Evolutionary conservation across 768 basidiomycete genomes (phyloP), one percentile per base, ranked within the genome.

Genomic region (Xanthoconium purpureum): DNA sequence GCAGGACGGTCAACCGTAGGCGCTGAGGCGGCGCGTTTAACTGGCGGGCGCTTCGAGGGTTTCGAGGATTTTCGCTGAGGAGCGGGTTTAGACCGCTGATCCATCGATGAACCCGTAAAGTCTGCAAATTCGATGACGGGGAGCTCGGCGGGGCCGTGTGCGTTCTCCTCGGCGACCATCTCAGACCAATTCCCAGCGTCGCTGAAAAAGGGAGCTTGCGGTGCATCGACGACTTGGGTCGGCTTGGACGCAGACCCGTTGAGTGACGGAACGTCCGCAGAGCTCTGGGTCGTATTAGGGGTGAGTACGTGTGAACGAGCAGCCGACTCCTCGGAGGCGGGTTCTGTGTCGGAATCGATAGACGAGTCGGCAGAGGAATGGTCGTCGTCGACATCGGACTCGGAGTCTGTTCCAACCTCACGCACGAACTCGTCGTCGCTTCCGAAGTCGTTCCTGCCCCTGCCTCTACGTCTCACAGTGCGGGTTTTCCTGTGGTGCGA

Each of bases 41-140:
- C 62, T 30, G 65, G 68, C 48, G 73, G 67, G 50, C 74, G 71
- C 66, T 78, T 80, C 6, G 62, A 58, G 0, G 70, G 56, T 62
- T 78, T 82, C 64, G 75, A 70, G 11, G 72, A 45, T 64, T 78
- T 83, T 50, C 78, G 77, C 42, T 75, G 61, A 12, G 73, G 67
- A 28, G 63, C 54, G 47, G 62, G 71, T 44, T 78, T 77, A 59
- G 63, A 49, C 20, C 55, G 70, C 52, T 73, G 68, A 38, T 67
- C 67, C 14, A 72, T 44, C 29, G 74, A 59, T 43, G 72, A 63
- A n/a, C 61, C 58, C 40, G 69, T 69, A 42, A 83, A 69, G 55
- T 92, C 87, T 50, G 83, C 79, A 65, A 93, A 94, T 55, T 91
- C 88, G 61, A 93, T 85, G 63, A 92, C 85, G 36, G 90, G 91